Evolutionary conservation across 768 basidiomycete genomes (phyloP), one percentile per base, ranked within the genome.

Genomic region (Rhodotorula kratochvilovae): DNA sequence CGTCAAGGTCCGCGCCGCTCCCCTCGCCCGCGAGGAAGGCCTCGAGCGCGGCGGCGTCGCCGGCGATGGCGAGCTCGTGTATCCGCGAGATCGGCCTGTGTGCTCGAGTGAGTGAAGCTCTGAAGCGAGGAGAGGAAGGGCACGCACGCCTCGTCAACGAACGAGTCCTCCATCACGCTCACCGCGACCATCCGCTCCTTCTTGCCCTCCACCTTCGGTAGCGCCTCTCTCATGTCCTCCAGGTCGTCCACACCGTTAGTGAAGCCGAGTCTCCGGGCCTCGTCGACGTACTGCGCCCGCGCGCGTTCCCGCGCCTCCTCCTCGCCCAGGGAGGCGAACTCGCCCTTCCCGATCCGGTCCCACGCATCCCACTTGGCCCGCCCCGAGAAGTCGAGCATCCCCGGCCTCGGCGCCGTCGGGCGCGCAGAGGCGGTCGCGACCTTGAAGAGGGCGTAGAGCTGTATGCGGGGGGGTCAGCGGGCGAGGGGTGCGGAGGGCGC

Each of bases 321-420:
- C 3, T 63, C 57, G 10, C 27, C 46, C 27, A 53, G 13, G 27
- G 27, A 13, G 7, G 36, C 51, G 31, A 51, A n/a, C 36, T 29
- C 23, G 21, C 21, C 42, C 25, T 19, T 16, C 8, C 72, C 72
- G 3, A 65, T 23, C 39, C 48, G 36, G 21, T 36, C 42, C 72
- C 72, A 74, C 7, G 72, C 68, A 33, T 74, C 72, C 68, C 68
- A 70, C n/a, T 74, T 74, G 8, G 72, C 72, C 25, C 72, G 64
- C 0, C 57, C 72, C 19, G 62, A 39, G 17, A 63, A 74, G 63
- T 74, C 72, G 5, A 63, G 56, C 43, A 74, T 15, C 23, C 68
- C 68, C 13, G 72, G 72, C 2, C 72, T 50, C 0, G 68, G 23
- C 1, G 43, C 36, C 1, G 48, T 23, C 2, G 72, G 72, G 12